phyloP scores from a whole-genome alignment of 805 yeast genomes.

The Nakazawaea pomicola region DNA sequence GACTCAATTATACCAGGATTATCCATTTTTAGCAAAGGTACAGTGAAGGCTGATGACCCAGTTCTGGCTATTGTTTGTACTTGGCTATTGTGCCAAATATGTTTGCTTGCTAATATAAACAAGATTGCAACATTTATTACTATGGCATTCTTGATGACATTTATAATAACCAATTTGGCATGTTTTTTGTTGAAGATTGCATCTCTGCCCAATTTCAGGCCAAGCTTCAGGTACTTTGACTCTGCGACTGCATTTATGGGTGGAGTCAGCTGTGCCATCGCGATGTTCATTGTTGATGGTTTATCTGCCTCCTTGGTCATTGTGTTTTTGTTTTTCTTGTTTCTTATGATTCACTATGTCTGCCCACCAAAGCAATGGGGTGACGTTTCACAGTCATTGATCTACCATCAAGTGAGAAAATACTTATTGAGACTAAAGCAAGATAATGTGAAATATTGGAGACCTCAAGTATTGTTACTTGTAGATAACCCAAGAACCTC shows the following conservation, averaged over 20 bases:
- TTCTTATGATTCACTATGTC: constrained; percentile 77
- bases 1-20: constrained; percentile 87
- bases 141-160: constrained; percentile 96
- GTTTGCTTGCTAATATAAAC: constrained; percentile 85
- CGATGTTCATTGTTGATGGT: constrained; percentile 96
- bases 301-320: constrained; percentile 77
- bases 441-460: constrained; percentile 96
- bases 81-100: constrained; percentile 79
- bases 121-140: constrained; percentile 93
- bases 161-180: constrained; percentile 89
- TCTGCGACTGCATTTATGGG: constrained; percentile 80
- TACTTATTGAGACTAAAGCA: constrained; percentile 76
- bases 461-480: constrained; percentile 87
- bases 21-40: constrained; percentile 48
- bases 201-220: constrained; percentile 97
- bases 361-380: constrained; percentile 98
- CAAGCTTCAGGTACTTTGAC: constrained; percentile 85
- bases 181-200: constrained; percentile 85
- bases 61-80: constrained; percentile 64
- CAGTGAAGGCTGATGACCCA: constrained; percentile 48
- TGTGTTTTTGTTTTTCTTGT: constrained; percentile 56
- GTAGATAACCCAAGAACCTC: constrained; percentile 90
- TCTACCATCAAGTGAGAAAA: constrained; percentile 95
- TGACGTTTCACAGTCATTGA: constrained; percentile 91
- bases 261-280: constrained; percentile 59